Evolutionary conservation across 345 rosid genomes (phyloP).

Genomic region (Gossypium arboreum): DNA sequence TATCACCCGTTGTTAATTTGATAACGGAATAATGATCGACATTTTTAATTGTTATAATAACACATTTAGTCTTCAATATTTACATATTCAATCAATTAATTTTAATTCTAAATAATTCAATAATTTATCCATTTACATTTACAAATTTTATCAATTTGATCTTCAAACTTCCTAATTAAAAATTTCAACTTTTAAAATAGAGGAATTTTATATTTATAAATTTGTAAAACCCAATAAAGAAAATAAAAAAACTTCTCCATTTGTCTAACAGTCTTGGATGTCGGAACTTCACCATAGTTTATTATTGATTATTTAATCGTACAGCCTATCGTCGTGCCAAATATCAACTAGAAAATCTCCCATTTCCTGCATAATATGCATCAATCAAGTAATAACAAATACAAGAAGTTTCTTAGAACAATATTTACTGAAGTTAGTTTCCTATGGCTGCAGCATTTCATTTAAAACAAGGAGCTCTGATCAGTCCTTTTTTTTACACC

Average conservation of each 20-base stretch:
- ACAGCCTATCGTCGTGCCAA: conserved; percentile 83
- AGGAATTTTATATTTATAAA: too few species aligned
- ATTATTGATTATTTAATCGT: conserved; percentile 38
- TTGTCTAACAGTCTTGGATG: background rate
- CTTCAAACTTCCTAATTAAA: too few species aligned
- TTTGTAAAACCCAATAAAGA: too few species aligned
- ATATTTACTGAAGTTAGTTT: background rate
- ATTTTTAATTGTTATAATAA: too few species aligned
- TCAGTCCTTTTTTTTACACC: background rate
- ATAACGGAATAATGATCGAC: too few species aligned
- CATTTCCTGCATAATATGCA: conserved; percentile 66
- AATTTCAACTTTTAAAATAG: too few species aligned
- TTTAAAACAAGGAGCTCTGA: background rate
- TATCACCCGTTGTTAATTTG: too few species aligned
- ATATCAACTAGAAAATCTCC: conserved; percentile 90
- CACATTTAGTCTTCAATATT: too few species aligned
- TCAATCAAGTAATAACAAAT: background rate
- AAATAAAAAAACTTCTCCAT: background rate
- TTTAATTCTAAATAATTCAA: too few species aligned
- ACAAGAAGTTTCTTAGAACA: background rate
- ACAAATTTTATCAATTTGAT: too few species aligned
- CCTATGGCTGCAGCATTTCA: background rate
- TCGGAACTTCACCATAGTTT: background rate
- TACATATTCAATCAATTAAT: too few species aligned
- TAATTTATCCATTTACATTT: too few species aligned